Base-by-base conservation (phyloP, 202 grass and related monocot species). In the Bolboschoenoplectus hybrid region DNA sequence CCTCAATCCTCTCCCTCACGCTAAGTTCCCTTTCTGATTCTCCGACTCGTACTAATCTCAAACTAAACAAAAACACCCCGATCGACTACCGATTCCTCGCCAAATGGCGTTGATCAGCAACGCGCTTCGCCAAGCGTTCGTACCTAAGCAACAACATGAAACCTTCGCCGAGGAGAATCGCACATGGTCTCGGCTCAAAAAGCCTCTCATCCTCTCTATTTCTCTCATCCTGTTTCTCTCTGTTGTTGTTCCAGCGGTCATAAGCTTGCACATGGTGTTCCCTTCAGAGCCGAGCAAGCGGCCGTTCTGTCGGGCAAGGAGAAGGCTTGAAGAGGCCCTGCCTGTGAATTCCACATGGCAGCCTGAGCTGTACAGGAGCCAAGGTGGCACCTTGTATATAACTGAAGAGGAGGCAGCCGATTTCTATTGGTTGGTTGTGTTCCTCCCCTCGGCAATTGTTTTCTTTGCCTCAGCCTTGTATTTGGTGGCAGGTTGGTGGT, bases 391-490 rank as follows among this genome's bases (percentile, higher is more conserved):
- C 7, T 94, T 98, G 45, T 94, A 98, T 87, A 88, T 98, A 84
- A 95, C 96, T 39, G 94, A 94, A n/a, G 90, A 94, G 46, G 96
- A 98, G 65, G 93, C 93, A 46, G 93, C 91, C 8, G 91, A 98
- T 67, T 98, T 96, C 86, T 98, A 94, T 80, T 96, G 96, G 96
- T 85, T 98, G 72, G 96, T 96, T 70, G 96, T 94, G 35, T 98
- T 98, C 75, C 72, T 98, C 41, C 96, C 96, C 0, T 92, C 91
- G 0, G 85, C 90, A n/a, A 69, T 95, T 81, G 56, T 96, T 47
- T 98, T 95, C 80, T 67, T 87, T 38, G 85, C 69, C 14, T 98
- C 96, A 8, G 71, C 75, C 2, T 87, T 89, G 36, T 94, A 92
- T 58, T 93, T 98, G 81, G 60, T 94, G 19, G 85, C 96, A 60